phyloP scores from a whole-genome alignment of 2,329 filamentous ascomycete genomes.

The Ceratocystis alfenasii region DNA sequence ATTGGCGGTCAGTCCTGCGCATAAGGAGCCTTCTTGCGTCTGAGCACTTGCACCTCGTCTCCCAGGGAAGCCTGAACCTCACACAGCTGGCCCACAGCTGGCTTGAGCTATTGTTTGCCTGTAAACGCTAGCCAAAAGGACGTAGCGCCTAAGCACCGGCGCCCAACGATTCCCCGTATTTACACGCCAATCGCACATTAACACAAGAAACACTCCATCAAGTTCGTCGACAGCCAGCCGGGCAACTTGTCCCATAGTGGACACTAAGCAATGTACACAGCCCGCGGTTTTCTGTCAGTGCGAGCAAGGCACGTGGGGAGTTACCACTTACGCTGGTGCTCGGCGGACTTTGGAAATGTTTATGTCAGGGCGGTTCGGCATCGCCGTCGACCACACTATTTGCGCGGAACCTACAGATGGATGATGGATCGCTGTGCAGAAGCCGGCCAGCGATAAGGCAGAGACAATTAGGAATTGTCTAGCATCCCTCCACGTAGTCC shows the following conservation, averaged over 20 bases:
- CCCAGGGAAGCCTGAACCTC: conserved; percentile 38
- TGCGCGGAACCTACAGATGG: conserved; percentile 43
- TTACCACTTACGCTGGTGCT: conserved; percentile 40
- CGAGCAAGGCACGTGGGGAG: conserved; percentile 29
- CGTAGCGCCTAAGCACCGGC: conserved; percentile 63
- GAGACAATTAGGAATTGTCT: conserved; percentile 65
- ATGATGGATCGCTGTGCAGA: too few relatives aligned
- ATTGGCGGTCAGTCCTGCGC: conserved; percentile 39
- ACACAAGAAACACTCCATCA: conserved; percentile 54
- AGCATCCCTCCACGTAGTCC: conserved; percentile 60
- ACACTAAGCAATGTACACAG: conserved; percentile 60
- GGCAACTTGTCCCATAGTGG: conserved; percentile 53
- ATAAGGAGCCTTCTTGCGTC: conserved; percentile 40
- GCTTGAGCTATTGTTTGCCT: conserved; percentile 11
- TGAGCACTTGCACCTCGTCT: conserved; percentile 43
- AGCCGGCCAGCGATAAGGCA: conserved; percentile 49
- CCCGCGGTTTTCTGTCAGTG: conserved; percentile 57
- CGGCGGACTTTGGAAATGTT: conserved; percentile 61
- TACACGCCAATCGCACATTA: conserved; percentile 58
- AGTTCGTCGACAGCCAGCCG: conserved; percentile 43
- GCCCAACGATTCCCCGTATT: conserved; percentile 55
- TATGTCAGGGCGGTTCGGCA: conserved; percentile 48
- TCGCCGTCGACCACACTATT: conserved; percentile 49
- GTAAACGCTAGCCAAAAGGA: conserved; percentile 38
- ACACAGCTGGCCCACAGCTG: conserved; percentile 10